phyloP scores from a whole-genome alignment of 1,284 basidiomycete genomes.

The Ganoderma leucocontextum region DNA sequence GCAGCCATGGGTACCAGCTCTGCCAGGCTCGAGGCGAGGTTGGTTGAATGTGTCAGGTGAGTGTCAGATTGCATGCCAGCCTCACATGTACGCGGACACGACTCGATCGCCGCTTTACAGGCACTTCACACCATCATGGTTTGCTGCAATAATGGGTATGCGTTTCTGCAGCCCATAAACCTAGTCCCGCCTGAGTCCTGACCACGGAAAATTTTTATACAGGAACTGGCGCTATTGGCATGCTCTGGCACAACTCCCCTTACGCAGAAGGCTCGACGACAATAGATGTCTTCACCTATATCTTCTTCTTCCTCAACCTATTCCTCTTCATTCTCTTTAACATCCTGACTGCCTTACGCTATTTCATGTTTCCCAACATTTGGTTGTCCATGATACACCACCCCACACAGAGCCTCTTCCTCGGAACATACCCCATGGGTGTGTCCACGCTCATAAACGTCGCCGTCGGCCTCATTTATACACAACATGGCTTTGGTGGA shows the following conservation, averaged over 20 bases:
- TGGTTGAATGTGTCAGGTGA: constrained; percentile 33
- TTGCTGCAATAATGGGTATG: constrained; percentile 48
- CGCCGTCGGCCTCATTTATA: constrained; percentile 36
- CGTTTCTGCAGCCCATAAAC: not conserved
- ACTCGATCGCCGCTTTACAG: constrained; percentile 32
- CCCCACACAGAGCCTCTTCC: constrained; percentile 64
- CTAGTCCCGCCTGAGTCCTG: not conserved
- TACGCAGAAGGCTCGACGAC: constrained; percentile 44
- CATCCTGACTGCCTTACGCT: constrained; percentile 51
- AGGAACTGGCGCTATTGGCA: constrained; percentile 50
- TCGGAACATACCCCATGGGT: constrained; percentile 71
- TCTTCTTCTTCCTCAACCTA: constrained; percentile 65
- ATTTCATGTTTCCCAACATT: constrained; percentile 55
- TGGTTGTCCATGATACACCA: constrained; percentile 52
- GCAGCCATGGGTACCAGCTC: not conserved
- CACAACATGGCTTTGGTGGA: constrained; percentile 52
- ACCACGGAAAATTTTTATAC: constrained; percentile 15
- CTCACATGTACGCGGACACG: not conserved
- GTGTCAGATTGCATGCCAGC: not conserved
- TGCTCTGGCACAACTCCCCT: constrained; percentile 51
- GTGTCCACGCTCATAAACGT: constrained; percentile 56
- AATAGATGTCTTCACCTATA: constrained; percentile 45
- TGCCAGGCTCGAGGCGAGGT: not conserved
- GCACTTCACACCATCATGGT: constrained; percentile 58
- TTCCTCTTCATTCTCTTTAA: constrained; percentile 58